Base-by-base conservation (phyloP, 352 stramenopile species). In the Phytophthora quininea region DNA sequence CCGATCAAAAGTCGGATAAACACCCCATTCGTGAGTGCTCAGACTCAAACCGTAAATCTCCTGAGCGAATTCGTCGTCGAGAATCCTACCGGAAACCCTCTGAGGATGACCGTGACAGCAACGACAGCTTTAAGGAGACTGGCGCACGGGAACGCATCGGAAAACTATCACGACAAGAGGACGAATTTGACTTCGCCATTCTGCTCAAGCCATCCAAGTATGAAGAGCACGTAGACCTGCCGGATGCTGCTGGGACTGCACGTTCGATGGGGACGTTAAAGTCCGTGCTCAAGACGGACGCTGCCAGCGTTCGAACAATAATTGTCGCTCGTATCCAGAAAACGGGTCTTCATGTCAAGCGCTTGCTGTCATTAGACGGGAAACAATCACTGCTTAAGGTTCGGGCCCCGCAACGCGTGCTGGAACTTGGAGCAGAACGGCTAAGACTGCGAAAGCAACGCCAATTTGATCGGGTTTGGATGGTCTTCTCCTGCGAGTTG, bases 131-230 rank as follows among this genome's bases (percentile, higher is more conserved):
- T 35, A 57, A 40, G 6, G 50, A 24, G 32, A 61, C 43, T 58
- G 58, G 43, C 43, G 35, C 19, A 27, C 68, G 58, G 10, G 80
- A 90, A 31, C 75, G 69, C 11, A 78, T 90, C 31, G 82, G 82
- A 1, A 84, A 91, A 15, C 67, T 92, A 33, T 90, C 84, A 1
- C 69, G 80, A 33, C 80, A 90, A 32, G 84, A 93, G 60, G 82
- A 86, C 54, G 85, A 92, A 38, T 95, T 86, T 64, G 86, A 95
- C 54, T 92, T 95, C 74, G 86, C 86, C n/a, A 93, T 95, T 64
- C 19, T 95, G 49, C 64, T 95, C 45, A 93, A 91, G 47, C 69
- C 85, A 42, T 88, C 78, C 29, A 91, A 92, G 62, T 71, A 76
- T 58, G 81, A 93, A 52, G 81, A 92, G 61, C 65, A 76, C 32